Percentiles rank a stretch among this genome's conserved stretches.
Evolutionary conservation across 306 rosid genomes (phyloP).

Genomic region (Rosa chinensis): DNA sequence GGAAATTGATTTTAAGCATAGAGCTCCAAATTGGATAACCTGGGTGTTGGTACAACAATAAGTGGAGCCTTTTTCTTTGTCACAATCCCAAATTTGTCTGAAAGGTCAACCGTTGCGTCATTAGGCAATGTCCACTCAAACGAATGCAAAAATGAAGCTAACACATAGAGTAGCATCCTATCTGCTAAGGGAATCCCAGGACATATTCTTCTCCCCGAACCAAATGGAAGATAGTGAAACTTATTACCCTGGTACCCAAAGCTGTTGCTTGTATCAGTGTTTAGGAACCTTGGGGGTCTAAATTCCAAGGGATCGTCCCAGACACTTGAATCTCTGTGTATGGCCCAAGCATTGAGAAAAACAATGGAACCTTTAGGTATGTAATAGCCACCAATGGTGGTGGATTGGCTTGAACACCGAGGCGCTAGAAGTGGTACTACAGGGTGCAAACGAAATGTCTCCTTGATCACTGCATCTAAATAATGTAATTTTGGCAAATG

Average conservation of each 20-base stretch:
- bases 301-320: slow-evolving; percentile 32
- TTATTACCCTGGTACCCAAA: slow-evolving; percentile 22
- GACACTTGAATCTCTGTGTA: slow-evolving; percentile 29
- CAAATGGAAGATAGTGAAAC: slow-evolving; percentile 30
- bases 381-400: slow-evolving; percentile 28
- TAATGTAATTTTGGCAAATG: slow-evolving; percentile 26
- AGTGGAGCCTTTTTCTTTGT: slow-evolving; percentile 19
- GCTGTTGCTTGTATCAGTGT: background rate
- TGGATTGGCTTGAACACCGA: slow-evolving; percentile 16
- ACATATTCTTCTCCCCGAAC: slow-evolving; percentile 32
- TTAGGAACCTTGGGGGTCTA: slow-evolving; percentile 22
- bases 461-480: slow-evolving; percentile 30
- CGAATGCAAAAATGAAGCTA: slow-evolving; percentile 24
- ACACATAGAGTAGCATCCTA: background rate
- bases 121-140: slow-evolving; percentile 30
- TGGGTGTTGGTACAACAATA: slow-evolving; percentile 24
- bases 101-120: slow-evolving; percentile 6
- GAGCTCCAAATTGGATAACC: slow-evolving; percentile 22
- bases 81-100: slow-evolving; percentile 23
- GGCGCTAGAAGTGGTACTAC: slow-evolving; percentile 13
- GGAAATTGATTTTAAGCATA: background rate
- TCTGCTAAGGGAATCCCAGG: slow-evolving; percentile 29
- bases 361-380: slow-evolving; percentile 25
- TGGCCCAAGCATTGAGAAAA: slow-evolving; percentile 23
- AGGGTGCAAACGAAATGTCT: slow-evolving; percentile 37